Evolutionary conservation across 257 asterid species (phyloP).

Genomic region (Nyctanthes arbortristis): DNA sequence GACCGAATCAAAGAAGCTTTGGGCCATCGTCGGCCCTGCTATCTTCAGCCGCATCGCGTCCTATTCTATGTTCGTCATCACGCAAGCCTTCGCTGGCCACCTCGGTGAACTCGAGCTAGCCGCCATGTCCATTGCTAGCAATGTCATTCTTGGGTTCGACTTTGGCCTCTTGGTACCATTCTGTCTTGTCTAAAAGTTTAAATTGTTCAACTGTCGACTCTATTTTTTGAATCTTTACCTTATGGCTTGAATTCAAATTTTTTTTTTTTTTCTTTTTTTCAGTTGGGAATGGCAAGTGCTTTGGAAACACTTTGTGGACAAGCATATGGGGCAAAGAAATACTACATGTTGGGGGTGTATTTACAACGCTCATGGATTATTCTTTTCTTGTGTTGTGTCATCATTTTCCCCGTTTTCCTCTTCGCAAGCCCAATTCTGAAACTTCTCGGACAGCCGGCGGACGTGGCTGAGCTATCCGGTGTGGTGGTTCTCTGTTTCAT

Average conservation of each 20-base stretch:
- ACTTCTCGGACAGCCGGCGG: constrained; percentile 67
- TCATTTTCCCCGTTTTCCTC: constrained; percentile 50
- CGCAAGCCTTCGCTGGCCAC: constrained; percentile 90
- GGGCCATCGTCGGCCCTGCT: constrained; percentile 85
- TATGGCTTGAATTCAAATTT: too few relatives aligned
- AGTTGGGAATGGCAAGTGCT: constrained; percentile 95
- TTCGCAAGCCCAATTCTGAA: constrained; percentile 65
- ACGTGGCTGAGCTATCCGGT: constrained; percentile 81
- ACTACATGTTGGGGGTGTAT: constrained; percentile 75
- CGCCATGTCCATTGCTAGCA: constrained; percentile 67
- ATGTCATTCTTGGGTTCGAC: constrained; percentile 71
- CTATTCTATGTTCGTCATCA: constrained; percentile 69
- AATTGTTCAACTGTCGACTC: not conserved
- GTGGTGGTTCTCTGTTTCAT: constrained; percentile 52
- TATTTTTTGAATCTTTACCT: not conserved
- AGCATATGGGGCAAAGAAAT: constrained; percentile 75
- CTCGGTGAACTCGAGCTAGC: constrained; percentile 89
- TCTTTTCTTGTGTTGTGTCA: constrained; percentile 42
- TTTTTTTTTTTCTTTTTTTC: not conserved
- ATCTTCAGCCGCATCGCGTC: constrained; percentile 68
- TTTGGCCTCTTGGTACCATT: constrained; percentile 66
- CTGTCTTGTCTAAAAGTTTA: not conserved
- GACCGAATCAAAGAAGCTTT: constrained; percentile 76
- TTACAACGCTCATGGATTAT: constrained; percentile 87
- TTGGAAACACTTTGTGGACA: constrained; percentile 92